These are phyloP conservation scores for Metschnikowia vanudenii DNA, from an alignment of 805 yeast species.

Conservation along the genomic window DNA sequence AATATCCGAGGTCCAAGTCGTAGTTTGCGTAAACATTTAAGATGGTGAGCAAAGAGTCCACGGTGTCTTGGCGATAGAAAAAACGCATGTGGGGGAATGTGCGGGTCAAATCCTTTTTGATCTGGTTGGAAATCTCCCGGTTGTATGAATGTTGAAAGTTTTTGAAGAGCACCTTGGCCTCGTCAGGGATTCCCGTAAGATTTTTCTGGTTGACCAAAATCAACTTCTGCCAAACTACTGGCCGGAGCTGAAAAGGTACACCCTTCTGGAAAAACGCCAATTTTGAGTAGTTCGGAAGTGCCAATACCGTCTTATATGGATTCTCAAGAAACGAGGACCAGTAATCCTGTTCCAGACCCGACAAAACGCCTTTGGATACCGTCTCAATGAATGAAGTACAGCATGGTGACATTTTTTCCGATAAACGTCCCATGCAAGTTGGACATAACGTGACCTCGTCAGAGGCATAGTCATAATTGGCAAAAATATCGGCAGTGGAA, in stretches of 20 bases:
- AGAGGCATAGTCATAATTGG: slow-evolving; percentile 12
- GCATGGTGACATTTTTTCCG: slow-evolving; percentile 7
- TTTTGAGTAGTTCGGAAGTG: slow-evolving; percentile 49
- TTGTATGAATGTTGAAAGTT: slow-evolving; percentile 45
- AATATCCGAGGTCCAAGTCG: slow-evolving; percentile 65
- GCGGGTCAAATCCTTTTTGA: slow-evolving; percentile 56
- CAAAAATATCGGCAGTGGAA: slow-evolving; percentile 7
- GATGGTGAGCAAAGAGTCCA: slow-evolving; percentile 49
- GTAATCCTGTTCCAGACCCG: slow-evolving; percentile 33
- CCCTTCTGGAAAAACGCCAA: slow-evolving; percentile 44
- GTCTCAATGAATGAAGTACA: slow-evolving; percentile 8
- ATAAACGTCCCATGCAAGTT: slow-evolving; percentile 9
- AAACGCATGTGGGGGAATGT: slow-evolving; percentile 56
- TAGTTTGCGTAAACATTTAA: slow-evolving; percentile 62
- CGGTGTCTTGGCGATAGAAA: slow-evolving; percentile 45
- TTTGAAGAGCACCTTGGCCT: slow-evolving; percentile 31
- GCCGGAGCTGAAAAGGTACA: slow-evolving; percentile 44
- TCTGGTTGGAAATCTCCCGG: slow-evolving; percentile 41
- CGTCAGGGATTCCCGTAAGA: slow-evolving; percentile 31
- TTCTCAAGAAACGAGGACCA: slow-evolving; percentile 46
- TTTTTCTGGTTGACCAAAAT: slow-evolving; percentile 30
- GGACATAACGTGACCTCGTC: slow-evolving; percentile 17
- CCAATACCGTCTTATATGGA: slow-evolving; percentile 44
- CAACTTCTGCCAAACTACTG: slow-evolving; percentile 44
- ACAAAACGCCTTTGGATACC: slow-evolving; percentile 10